Evolutionary conservation across 495 filamentous ascomycete species (phyloP).

Genomic region (Ramalina peruviana): DNA sequence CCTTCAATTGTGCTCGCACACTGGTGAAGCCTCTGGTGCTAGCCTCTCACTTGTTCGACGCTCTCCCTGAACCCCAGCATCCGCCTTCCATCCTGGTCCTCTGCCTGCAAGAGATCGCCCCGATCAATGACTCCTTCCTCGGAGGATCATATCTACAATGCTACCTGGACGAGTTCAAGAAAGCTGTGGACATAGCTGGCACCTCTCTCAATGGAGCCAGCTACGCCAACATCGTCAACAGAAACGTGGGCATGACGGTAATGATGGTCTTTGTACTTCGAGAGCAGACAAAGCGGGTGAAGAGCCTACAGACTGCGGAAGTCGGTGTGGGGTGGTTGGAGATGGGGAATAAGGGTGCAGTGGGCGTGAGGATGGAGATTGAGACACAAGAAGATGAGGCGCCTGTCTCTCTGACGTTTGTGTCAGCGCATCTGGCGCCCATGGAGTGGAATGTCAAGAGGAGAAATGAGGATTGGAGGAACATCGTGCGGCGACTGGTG

Average conservation of each 20-base stretch:
- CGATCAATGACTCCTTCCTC: constrained; percentile 68
- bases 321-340: constrained; percentile 69
- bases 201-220: constrained; percentile 16
- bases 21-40: constrained; percentile 50
- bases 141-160: constrained; percentile 66
- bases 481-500: constrained; percentile 62
- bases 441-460: constrained; percentile 59
- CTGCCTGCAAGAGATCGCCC: constrained; percentile 83
- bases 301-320: constrained; percentile 50
- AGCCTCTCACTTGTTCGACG: constrained; percentile 56
- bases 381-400: constrained; percentile 18
- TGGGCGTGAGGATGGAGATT: constrained; percentile 58
- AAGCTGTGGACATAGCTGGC: constrained; percentile 57
- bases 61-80: constrained; percentile 38
- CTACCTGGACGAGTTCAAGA: constrained; percentile 54
- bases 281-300: constrained; percentile 39
- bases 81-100: constrained; percentile 63
- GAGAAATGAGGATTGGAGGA: constrained; percentile 75
- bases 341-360: constrained; percentile 93
- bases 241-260: constrained; percentile 77
- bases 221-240: constrained; percentile 40
- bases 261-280: constrained; percentile 64
- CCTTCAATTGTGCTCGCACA: constrained; percentile 76
- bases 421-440: constrained; percentile 79
- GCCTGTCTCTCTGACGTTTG: constrained; percentile 58